Evolutionary conservation across 164 flowering plant species (phyloP).

Genomic region (Macadamia tetraphylla): DNA sequence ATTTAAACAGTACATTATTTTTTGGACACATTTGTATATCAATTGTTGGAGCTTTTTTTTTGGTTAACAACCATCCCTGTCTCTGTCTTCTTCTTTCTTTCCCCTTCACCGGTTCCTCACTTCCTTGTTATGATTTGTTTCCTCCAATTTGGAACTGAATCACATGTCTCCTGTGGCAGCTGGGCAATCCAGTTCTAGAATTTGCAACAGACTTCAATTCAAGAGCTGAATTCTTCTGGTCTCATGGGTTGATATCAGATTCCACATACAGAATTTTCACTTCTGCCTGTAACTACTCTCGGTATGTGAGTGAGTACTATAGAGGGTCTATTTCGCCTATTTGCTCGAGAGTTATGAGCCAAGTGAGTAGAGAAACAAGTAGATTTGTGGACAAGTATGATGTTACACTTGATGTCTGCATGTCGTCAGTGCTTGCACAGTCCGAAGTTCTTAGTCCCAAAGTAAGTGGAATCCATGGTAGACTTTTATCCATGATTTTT

Average conservation of each 20-base stretch:
- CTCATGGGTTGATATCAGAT: constrained; percentile 83
- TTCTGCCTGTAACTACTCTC: constrained; percentile 65
- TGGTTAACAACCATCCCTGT: no score
- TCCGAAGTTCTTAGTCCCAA: constrained; percentile 55
- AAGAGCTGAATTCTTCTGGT: constrained; percentile 77
- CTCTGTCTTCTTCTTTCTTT: background rate
- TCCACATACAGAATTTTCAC: constrained; percentile 71
- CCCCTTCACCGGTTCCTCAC: background rate
- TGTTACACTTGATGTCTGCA: constrained; percentile 84
- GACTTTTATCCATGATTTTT: background rate
- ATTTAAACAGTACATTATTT: no score
- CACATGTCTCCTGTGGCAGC: constrained; percentile 27
- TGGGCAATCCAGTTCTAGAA: constrained; percentile 76
- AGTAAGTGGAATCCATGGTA: constrained; percentile 20
- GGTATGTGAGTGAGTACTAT: constrained; percentile 65
- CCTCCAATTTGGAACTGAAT: background rate
- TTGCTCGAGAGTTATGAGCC: constrained; percentile 63
- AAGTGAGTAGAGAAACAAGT: constrained; percentile 63
- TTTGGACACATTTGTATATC: no score
- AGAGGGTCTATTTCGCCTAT: constrained; percentile 54
- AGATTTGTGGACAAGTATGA: constrained; percentile 75
- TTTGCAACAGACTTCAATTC: constrained; percentile 67
- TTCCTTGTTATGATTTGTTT: background rate
- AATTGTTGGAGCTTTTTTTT: no score
- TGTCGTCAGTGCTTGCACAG: constrained; percentile 55